A percentile compares a stretch with the other conserved stretches of the same genome.
phyloP scores from a whole-genome alignment of 306 rosid species.

The Datisca glomerata region DNA sequence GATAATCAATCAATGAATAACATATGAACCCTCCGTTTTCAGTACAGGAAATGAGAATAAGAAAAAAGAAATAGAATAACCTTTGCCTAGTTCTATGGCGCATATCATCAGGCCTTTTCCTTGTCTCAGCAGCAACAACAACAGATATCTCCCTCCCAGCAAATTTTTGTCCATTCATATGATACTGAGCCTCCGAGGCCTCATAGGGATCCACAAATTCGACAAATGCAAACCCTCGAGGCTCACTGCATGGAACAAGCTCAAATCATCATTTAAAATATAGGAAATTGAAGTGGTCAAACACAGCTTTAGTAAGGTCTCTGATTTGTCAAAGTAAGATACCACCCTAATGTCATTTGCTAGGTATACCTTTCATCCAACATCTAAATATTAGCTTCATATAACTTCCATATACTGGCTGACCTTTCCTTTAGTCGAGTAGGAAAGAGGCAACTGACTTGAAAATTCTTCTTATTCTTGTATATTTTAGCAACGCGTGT shows the following conservation, averaged over 20 bases:
- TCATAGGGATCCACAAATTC: constrained; percentile 91
- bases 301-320: constrained; percentile 18
- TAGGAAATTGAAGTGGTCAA: constrained; percentile 14
- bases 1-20: constrained; percentile 4
- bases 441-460: constrained; percentile 71
- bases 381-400: constrained; percentile 25
- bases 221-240: constrained; percentile 98
- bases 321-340: constrained; percentile 25
- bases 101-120: constrained; percentile 99
- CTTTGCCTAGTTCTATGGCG: constrained; percentile 63
- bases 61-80: constrained; percentile 19
- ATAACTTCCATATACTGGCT: constrained; percentile 39
- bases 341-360: constrained; percentile 34
- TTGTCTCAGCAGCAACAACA: constrained; percentile 83
- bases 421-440: constrained; percentile 69
- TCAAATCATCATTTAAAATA: constrained; percentile 19
- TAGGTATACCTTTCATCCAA: constrained; percentile 37
- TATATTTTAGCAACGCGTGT: constrained; percentile 48
- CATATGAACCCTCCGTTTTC: background rate
- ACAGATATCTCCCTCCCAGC: constrained; percentile 98
- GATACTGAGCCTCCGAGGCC: constrained; percentile 96
- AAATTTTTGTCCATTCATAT: constrained; percentile 85
- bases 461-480: constrained; percentile 71
- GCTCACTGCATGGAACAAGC: constrained; percentile 53
- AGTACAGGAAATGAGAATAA: background rate